A percentile compares a stretch with the other conserved stretches of the same genome.
phyloP scores from a whole-genome alignment of 257 asterid genomes.

The Cinchona pubescens region DNA sequence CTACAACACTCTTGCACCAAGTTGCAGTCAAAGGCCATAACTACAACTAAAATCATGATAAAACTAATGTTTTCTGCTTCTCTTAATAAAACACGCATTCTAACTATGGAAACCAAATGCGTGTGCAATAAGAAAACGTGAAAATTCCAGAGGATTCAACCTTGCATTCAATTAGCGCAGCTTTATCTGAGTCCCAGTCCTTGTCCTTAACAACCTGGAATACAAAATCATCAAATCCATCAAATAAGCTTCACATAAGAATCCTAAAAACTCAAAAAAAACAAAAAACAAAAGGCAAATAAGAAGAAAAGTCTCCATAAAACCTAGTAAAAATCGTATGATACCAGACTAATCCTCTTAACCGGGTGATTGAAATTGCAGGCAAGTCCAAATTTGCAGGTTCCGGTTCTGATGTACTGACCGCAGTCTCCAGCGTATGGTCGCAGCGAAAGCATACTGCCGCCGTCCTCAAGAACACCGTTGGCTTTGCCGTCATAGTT shows the following conservation, averaged over 20 bases:
- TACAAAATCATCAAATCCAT: not conserved
- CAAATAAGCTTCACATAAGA: not conserved
- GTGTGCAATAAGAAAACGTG: not conserved
- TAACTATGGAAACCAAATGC: not conserved
- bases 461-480: not conserved
- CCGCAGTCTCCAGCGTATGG: slow-evolving; percentile 44
- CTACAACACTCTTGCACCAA: not conserved
- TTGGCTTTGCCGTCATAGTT: not conserved
- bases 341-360: slow-evolving; percentile 8
- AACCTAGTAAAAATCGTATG: not conserved
- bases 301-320: not conserved
- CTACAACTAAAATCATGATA: not conserved
- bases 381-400: slow-evolving; percentile 34
- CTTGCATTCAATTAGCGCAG: slow-evolving; percentile 70
- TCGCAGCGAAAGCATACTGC: slow-evolving; percentile 25
- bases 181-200: slow-evolving; percentile 43
- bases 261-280: not conserved
- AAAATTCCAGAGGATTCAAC: slow-evolving; percentile 26
- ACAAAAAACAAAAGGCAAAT: not conserved
- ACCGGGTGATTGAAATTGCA: slow-evolving; percentile 46
- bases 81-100: not conserved
- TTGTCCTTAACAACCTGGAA: slow-evolving; percentile 37
- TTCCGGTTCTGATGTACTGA: slow-evolving; percentile 36
- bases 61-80: not conserved
- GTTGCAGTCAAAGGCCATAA: not conserved